These are phyloP conservation scores for Teratosphaeria destructans DNA, from an alignment of 2,329 filamentous ascomycete species.

Conservation along the genomic window DNA sequence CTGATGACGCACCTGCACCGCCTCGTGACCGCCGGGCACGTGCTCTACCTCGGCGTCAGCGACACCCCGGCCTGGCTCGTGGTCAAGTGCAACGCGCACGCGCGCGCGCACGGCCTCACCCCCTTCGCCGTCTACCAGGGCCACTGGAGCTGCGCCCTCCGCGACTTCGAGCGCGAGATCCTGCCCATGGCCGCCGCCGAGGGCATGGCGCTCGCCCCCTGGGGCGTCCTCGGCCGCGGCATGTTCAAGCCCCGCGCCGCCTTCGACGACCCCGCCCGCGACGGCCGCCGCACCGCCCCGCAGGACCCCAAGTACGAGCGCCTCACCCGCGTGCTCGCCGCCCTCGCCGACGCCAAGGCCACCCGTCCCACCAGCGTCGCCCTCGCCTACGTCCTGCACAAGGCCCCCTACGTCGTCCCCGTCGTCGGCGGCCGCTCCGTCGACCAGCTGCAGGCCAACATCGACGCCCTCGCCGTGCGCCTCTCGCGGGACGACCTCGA, in stretches of 20 bases:
- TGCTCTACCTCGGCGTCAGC: conserved; percentile 57
- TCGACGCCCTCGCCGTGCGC: conserved; percentile 50
- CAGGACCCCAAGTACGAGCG: conserved; percentile 38
- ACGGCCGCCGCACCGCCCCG: conserved; percentile 26
- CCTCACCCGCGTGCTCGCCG: conserved; percentile 45
- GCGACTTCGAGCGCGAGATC: conserved; percentile 46
- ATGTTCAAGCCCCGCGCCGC: conserved; percentile 29
- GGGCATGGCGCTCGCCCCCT: conserved; percentile 49
- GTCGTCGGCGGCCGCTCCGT: conserved; percentile 64
- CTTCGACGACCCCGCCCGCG: conserved; percentile 17
- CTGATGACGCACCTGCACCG: conserved; percentile 59
- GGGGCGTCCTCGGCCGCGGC: conserved; percentile 45
- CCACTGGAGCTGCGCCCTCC: conserved; percentile 47
- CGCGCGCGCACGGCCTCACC: conserved; percentile 57
- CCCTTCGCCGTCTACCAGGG: conserved; percentile 63
- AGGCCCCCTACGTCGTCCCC: conserved; percentile 57
- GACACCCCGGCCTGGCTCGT: conserved; percentile 58
- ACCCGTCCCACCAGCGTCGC: conserved; percentile 44
- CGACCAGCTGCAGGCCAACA: conserved; percentile 57
- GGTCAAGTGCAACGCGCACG: conserved; percentile 51
- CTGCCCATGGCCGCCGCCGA: conserved; percentile 54
- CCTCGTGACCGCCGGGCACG: conserved; percentile 50
- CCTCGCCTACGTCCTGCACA: conserved; percentile 60
- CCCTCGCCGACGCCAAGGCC: conserved; percentile 48
- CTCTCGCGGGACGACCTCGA: conserved; percentile 51